Base-by-base conservation (phyloP, 805 yeast species). In the Kuraishia capsulata region DNA sequence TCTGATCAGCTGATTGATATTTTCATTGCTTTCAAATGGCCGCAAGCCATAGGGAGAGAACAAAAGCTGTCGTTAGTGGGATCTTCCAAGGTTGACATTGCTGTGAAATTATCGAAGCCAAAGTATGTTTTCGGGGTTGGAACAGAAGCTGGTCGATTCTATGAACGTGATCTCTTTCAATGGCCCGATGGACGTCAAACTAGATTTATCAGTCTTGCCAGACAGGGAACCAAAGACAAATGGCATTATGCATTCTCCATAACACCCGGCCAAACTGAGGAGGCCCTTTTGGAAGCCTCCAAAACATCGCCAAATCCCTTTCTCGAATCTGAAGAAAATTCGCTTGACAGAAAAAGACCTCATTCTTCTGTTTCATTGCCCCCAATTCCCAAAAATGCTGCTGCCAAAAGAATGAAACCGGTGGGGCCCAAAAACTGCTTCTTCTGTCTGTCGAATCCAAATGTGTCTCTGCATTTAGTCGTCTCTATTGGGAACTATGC, bases 401-500 rank as follows among this genome's bases (percentile, higher is more conserved):
- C 43, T 17, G 40, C 41, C 19, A 44, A 50, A 26, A 39, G 45
- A 25, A 26, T 24, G 11, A 44, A 26, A 29, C 19, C 52, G 0
- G 75, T 84, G 2, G 52, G 69, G 0, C 87, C 90, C 0, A 65
- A 63, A 11, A 59, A 64, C 33, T 88, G 97, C 52, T 88, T 84
- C 58, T 85, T 88, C 51, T 88, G 96, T 53, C 67, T 88, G 16
- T 75, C 90, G 1, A 86, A 85, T 50, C 83, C 95, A 0, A 71
- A 78, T 11, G 68, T 83, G 5, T 89, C 81, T 45, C 66, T 83
- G 2, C 94, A 87, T 54, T 76, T 89, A 81, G 74, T 88, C 10
- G 68, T 87, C 1, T 73, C 92, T 0, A 81, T 89, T 38, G 90
- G 85, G 0, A 69, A 70, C 10, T 62, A 65, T 34, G 60, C 76